Evolutionary conservation across 306 rosid genomes (phyloP).

Genomic region (Herpetospermum pedunculosum): DNA sequence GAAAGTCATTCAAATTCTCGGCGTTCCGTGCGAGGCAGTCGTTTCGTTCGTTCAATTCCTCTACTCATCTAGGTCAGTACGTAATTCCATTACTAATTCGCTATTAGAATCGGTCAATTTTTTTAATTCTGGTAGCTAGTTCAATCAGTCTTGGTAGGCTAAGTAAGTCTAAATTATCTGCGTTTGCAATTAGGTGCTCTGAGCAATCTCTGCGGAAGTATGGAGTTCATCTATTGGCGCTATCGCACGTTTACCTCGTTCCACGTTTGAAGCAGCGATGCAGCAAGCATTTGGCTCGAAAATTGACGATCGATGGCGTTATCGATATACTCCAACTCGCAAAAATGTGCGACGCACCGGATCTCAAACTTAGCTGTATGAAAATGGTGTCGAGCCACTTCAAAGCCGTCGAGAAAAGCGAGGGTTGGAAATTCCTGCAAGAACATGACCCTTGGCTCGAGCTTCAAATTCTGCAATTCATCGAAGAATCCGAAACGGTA

Average conservation of each 20-base stretch:
- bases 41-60: slow-evolving; percentile 52
- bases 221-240: slow-evolving; percentile 66
- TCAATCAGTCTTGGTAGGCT: neutral
- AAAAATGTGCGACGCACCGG: slow-evolving; percentile 80
- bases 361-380: slow-evolving; percentile 76
- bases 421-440: slow-evolving; percentile 80
- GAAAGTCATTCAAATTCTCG: slow-evolving; percentile 50
- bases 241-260: slow-evolving; percentile 77
- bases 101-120: neutral
- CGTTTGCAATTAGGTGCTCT: slow-evolving; percentile 29
- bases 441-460: slow-evolving; percentile 75
- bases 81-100: neutral
- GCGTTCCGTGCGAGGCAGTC: slow-evolving; percentile 76
- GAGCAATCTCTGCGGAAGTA: slow-evolving; percentile 56
- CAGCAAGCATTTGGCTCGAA: slow-evolving; percentile 37
- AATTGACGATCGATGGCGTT: slow-evolving; percentile 50
- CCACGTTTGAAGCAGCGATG: slow-evolving; percentile 79
- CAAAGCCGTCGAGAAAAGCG: slow-evolving; percentile 58
- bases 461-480: slow-evolving; percentile 63
- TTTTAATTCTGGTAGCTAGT: neutral
- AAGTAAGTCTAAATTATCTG: neutral
- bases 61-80: slow-evolving; percentile 56
- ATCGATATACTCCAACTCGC: slow-evolving; percentile 83
- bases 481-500: slow-evolving; percentile 74
- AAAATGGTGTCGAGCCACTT: slow-evolving; percentile 43